phyloP scores from a whole-genome alignment of 352 stramenopile genomes.

The Phytophthora multivora region DNA sequence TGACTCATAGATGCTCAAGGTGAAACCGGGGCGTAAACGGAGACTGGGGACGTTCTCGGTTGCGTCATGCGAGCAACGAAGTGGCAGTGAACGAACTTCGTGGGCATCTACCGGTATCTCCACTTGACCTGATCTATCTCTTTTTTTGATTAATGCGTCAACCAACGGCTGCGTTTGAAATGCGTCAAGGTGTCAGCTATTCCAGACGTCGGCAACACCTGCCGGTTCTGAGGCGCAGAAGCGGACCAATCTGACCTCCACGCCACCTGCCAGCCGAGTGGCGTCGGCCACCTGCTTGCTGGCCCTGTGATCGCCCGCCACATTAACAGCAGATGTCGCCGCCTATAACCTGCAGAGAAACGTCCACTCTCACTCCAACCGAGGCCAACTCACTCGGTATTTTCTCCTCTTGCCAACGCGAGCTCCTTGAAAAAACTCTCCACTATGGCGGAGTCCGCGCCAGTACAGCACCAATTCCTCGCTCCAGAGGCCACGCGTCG shows the following conservation, averaged over 20 bases:
- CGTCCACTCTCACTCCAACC: constrained; percentile 14
- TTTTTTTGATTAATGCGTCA: constrained; percentile 4
- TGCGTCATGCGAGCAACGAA: background rate
- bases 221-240: constrained; percentile 25
- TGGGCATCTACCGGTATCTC: background rate
- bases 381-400: constrained; percentile 5
- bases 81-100: background rate
- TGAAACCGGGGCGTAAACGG: background rate
- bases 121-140: constrained; percentile 1
- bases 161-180: constrained; percentile 1
- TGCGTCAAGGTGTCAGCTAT: constrained; percentile 13
- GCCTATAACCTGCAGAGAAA: background rate
- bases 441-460: constrained; percentile 13
- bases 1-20: constrained; percentile 11
- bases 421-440: background rate
- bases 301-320: constrained; percentile 7
- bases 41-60: background rate
- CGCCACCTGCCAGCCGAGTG: constrained; percentile 12
- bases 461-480: background rate
- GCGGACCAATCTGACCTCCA: constrained; percentile 16
- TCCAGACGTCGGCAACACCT: constrained; percentile 16
- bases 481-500: constrained; percentile 14
- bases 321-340: constrained; percentile 22
- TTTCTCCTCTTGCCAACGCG: constrained; percentile 6
- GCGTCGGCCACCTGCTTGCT: constrained; percentile 11